phyloP scores from a whole-genome alignment of 2,329 filamentous ascomycete genomes.

The Cytospora chrysosperma region DNA sequence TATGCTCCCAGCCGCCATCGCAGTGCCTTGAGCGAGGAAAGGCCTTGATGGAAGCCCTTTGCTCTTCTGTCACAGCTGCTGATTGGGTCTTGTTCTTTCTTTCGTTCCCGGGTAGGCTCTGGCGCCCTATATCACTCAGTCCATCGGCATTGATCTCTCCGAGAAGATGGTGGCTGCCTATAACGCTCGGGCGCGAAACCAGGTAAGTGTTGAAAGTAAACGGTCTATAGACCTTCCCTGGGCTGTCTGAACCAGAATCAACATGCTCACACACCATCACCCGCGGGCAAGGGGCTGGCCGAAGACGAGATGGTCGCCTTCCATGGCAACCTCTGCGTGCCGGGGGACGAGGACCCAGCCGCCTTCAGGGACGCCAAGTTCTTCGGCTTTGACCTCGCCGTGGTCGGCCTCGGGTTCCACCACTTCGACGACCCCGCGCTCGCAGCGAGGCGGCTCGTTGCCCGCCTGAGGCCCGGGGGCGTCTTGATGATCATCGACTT shows the following conservation, averaged over 20 bases:
- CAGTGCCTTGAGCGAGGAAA: background rate
- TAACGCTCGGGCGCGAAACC: slow-evolving; percentile 58
- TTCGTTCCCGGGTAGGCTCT: slow-evolving; percentile 46
- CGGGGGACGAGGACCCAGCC: slow-evolving; percentile 47
- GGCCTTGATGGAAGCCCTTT: background rate
- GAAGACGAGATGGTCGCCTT: slow-evolving; percentile 54
- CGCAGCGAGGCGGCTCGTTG: slow-evolving; percentile 57
- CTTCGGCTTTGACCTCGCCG: slow-evolving; percentile 66
- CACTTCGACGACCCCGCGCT: slow-evolving; percentile 66
- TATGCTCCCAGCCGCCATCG: slow-evolving; percentile 16
- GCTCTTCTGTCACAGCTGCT: background rate
- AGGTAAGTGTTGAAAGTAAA: too few relatives aligned
- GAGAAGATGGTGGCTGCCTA: slow-evolving; percentile 68
- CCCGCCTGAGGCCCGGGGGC: slow-evolving; percentile 64
- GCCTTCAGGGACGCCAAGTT: slow-evolving; percentile 61
- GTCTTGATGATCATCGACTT: slow-evolving; percentile 69
- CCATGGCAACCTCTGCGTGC: slow-evolving; percentile 56
- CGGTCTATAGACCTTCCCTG: background rate
- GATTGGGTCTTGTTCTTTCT: slow-evolving; percentile 8
- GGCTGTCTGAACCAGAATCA: too few relatives aligned
- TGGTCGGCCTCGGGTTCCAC: slow-evolving; percentile 58
- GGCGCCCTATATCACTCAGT: slow-evolving; percentile 60
- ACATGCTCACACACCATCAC: background rate
- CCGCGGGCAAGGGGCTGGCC: slow-evolving; percentile 52
- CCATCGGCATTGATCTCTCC: slow-evolving; percentile 68